These are phyloP conservation scores for Fraxinus angustifolia DNA, from an alignment of 305 asterid genomes.

Conservation along the genomic window DNA sequence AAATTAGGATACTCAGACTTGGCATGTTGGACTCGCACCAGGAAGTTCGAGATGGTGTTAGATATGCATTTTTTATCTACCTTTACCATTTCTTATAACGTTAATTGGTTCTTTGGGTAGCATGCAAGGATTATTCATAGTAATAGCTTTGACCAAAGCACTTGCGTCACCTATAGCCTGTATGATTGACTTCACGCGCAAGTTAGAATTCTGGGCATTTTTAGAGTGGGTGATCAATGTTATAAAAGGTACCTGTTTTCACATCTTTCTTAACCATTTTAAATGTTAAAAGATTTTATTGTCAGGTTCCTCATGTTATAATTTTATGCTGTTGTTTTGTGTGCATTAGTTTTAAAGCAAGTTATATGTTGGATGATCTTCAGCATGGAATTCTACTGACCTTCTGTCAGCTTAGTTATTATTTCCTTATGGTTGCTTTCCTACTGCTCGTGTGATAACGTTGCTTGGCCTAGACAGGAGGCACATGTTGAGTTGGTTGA, in stretches of 20 bases:
- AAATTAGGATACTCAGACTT: background rate
- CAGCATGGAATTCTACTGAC: background rate
- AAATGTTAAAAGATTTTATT: conserved; percentile 1
- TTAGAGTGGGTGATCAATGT: background rate
- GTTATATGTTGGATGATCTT: conserved; percentile 10
- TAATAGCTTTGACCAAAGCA: background rate
- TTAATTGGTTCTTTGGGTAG: background rate
- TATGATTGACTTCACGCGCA: background rate
- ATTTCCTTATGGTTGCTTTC: conserved; percentile 13
- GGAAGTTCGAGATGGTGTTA: background rate
- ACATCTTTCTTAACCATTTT: background rate
- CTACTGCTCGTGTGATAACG: conserved; percentile 16
- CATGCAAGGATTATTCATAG: background rate
- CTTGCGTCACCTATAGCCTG: background rate
- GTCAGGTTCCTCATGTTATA: background rate
- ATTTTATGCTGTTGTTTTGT: background rate
- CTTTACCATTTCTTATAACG: background rate
- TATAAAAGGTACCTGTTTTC: conserved; percentile 4
- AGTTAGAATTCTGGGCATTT: background rate
- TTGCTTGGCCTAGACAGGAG: conserved; percentile 5
- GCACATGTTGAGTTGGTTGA: conserved; percentile 19
- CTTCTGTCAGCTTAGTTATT: conserved; percentile 2
- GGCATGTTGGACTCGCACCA: background rate
- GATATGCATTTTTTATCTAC: background rate
- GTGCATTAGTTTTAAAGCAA: conserved; percentile 10